Evolutionary conservation across 768 basidiomycete genomes (phyloP), one percentile per base, ranked within the genome.

Genomic region (Sarcodon sp.): DNA sequence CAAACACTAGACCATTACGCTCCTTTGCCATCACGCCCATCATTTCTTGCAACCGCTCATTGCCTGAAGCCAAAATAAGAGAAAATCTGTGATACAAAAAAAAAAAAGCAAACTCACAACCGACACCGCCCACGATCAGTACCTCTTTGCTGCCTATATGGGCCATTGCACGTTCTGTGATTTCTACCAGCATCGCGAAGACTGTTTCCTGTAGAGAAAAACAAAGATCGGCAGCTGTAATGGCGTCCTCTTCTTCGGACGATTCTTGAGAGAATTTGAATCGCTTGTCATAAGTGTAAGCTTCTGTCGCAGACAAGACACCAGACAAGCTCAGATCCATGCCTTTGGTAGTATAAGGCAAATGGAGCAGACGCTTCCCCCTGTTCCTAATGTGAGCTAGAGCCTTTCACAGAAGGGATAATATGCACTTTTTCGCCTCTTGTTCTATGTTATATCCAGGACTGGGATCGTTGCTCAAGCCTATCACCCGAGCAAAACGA

Each of bases 241-340:
- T 88, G 50, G 83, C 72, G 56, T 92, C 83, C 13, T 70, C 65
- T 1, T 65, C 57, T 53, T 69, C 69, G 7, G 53, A 52, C 13
- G 49, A 48, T 11, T 66, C 70, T 33, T 70, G 65, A 12, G 73
- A 57, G n/a, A 80, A 73, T 15, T 7, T 16, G 65, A 70, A 97
- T n/a, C 84, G 78, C 60, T 84, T 87, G 67, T 97, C 91, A 47
- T 66, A 56, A 3, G 90, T 96, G 58, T 89, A 92, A 1, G 83
- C 80, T 66, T 98, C 96, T 7, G 79, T 76, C 2, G 90, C 80
- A 4, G 88, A 84, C 38, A 98, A 67, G 49, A 99, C 82, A 1
- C 96, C 96, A n/a, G 93, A 93, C 52, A 99, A 71, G 55, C 91
- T 87, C 54, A 98, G 67, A 61, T 99, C 96, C 96, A 99, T 99